Conservation (phyloP, 768 basidiomycete species). For the Naganishia randhawae region DNA sequence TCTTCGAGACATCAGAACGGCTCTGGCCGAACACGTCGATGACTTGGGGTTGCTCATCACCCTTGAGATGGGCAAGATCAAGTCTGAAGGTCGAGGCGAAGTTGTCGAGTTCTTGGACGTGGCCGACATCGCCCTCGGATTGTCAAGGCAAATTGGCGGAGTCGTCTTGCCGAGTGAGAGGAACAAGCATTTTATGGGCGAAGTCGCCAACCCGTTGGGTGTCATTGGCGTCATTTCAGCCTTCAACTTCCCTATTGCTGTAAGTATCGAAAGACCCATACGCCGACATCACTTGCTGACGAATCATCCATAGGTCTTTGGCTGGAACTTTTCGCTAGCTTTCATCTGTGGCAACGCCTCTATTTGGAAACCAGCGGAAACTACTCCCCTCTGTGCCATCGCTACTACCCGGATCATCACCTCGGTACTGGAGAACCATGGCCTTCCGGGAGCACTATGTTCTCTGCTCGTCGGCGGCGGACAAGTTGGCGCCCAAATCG, state of each 20-base stretch:
- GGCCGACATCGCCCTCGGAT: conserved; percentile 78
- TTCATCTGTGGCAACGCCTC: conserved; percentile 82
- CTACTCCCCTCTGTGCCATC: conserved; percentile 82
- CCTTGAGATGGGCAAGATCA: conserved; percentile 67
- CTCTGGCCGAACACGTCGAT: conserved; percentile 67
- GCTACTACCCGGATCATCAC: conserved; percentile 83
- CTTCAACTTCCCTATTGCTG: conserved; percentile 91
- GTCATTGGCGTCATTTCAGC: conserved; percentile 73
- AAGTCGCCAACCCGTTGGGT: conserved; percentile 90
- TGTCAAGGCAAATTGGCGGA: conserved; percentile 93
- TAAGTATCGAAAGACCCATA: conserved; percentile 28
- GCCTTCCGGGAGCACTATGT: conserved; percentile 77
- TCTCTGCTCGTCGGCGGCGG: conserved; percentile 77
- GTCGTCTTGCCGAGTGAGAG: conserved; percentile 81
- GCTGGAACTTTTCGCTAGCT: conserved; percentile 59
- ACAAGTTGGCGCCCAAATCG: conserved; percentile 73
- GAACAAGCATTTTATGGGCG: conserved; percentile 82
- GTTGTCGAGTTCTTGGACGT: conserved; percentile 83
- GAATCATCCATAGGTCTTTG: conserved; percentile 60
- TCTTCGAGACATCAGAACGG: conserved; percentile 78
- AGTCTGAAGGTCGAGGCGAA: conserved; percentile 83
- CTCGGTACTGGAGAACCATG: conserved; percentile 72
- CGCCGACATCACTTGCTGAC: neutral
- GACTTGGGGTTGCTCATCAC: conserved; percentile 46
- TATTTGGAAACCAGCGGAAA: conserved; percentile 90